phyloP scores from a whole-genome alignment of 495 filamentous ascomycete genomes.

The Penicillium crystallinum region DNA sequence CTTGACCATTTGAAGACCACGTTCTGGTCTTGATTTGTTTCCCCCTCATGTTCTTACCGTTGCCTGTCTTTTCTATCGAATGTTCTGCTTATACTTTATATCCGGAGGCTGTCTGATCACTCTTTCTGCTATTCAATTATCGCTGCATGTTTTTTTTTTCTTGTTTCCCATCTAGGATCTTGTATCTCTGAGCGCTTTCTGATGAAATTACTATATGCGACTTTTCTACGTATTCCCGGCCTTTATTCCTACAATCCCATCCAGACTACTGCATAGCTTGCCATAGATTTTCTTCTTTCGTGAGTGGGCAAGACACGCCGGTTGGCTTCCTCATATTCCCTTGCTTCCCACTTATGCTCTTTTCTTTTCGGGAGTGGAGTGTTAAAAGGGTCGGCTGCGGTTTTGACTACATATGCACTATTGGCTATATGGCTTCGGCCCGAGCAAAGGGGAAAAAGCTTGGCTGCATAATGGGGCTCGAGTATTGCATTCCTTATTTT shows the following conservation, averaged over 20 bases:
- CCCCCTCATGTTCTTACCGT: conserved; percentile 11
- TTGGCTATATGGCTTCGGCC: background rate
- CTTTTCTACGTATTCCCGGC: background rate
- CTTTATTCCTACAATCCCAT: background rate
- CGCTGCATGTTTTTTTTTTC: conserved; percentile 12
- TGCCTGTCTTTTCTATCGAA: conserved; percentile 4
- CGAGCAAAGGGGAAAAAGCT: background rate
- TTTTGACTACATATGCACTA: background rate
- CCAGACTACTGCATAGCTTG: background rate
- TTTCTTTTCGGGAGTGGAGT: background rate
- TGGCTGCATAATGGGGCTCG: conserved; percentile 2
- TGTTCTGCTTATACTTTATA: conserved; percentile 19
- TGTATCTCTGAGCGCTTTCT: conserved; percentile 12
- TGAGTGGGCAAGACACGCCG: too few relatives aligned
- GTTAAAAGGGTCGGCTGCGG: background rate
- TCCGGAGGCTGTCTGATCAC: conserved; percentile 48
- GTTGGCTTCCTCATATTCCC: too few relatives aligned
- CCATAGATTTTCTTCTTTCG: background rate
- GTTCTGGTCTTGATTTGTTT: conserved; percentile 7
- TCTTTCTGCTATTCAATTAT: conserved; percentile 18
- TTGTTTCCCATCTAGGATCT: background rate
- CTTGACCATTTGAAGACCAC: conserved; percentile 4
- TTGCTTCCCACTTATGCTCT: background rate
- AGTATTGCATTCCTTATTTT: conserved; percentile 3
- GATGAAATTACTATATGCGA: conserved; percentile 5